Percentiles rank a stretch among this genome's conserved stretches.
Conservation (phyloP, 2,329 filamentous ascomycete species). For the Aspergillus clavatus region DNA sequence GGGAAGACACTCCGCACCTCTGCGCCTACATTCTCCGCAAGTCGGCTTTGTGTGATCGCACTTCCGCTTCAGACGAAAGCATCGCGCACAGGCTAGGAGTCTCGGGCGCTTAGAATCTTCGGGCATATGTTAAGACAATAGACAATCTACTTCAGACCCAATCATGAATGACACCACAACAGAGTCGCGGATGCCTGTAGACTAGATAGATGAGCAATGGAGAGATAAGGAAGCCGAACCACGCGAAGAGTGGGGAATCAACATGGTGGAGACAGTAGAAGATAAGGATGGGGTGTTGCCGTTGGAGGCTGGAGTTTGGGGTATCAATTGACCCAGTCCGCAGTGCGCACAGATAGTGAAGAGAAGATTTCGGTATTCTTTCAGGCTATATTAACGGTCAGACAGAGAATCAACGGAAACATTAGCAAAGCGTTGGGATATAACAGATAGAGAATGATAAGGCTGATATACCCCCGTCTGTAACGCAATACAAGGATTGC, state of each 20-base stretch:
- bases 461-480: too few relatives aligned
- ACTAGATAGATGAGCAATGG: neutral
- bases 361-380: too few relatives aligned
- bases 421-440: too few relatives aligned
- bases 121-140: slow-evolving; percentile 4
- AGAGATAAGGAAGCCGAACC: neutral
- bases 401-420: too few relatives aligned
- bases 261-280: neutral
- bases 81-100: slow-evolving; percentile 25
- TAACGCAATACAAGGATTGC: too few relatives aligned
- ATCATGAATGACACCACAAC: neutral
- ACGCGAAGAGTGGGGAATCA: neutral
- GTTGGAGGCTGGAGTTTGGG: neutral
- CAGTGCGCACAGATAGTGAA: too few relatives aligned
- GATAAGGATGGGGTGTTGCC: neutral
- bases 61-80: slow-evolving; percentile 27
- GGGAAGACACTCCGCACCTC: slow-evolving; percentile 25
- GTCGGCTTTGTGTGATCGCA: slow-evolving; percentile 26
- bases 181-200: too few relatives aligned
- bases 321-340: too few relatives aligned
- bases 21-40: slow-evolving; percentile 26
- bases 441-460: too few relatives aligned
- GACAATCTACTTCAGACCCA: neutral
- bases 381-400: too few relatives aligned
- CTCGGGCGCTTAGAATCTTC: slow-evolving; percentile 12